phyloP scores from a whole-genome alignment of 495 filamentous ascomycete species.

The Talaromyces thailandensis region DNA sequence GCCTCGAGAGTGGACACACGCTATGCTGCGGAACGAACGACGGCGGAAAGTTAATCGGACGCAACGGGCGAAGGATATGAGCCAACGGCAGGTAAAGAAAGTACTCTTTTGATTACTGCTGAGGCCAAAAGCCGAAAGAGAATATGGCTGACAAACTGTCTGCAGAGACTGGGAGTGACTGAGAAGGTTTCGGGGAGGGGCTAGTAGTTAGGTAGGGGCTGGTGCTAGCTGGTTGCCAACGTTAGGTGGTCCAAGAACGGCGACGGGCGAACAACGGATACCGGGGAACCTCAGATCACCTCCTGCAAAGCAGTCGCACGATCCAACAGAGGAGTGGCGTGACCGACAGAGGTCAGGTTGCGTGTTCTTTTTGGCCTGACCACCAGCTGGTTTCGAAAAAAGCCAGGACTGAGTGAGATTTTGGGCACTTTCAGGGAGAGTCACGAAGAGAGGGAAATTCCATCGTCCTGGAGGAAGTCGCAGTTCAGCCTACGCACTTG shows the following conservation, averaged over 20 bases:
- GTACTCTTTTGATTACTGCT: neutral
- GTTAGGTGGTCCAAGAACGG: constrained; percentile 1
- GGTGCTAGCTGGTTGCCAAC: neutral
- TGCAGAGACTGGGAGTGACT: constrained; percentile 5
- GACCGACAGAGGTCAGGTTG: neutral
- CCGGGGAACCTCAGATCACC: neutral
- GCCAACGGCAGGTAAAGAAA: neutral
- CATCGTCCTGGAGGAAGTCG: neutral
- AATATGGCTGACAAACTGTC: neutral
- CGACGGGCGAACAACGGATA: neutral
- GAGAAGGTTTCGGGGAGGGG: constrained; percentile 8
- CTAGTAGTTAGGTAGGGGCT: constrained; percentile 4
- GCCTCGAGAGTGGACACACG: neutral
- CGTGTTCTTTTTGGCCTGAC: neutral
- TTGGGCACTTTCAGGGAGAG: neutral
- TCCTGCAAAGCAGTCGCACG: neutral
- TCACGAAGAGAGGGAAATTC: neutral
- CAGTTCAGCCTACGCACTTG: neutral
- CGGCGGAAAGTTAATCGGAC: neutral
- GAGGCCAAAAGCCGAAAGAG: neutral
- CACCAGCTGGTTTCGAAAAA: neutral
- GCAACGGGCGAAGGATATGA: neutral
- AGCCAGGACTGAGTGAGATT: neutral
- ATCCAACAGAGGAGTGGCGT: neutral
- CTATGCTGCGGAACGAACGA: neutral